A percentile compares a stretch with the other conserved stretches of the same genome.
phyloP scores from a whole-genome alignment of 805 yeast species.

The Metschnikowia aberdeeniae region DNA sequence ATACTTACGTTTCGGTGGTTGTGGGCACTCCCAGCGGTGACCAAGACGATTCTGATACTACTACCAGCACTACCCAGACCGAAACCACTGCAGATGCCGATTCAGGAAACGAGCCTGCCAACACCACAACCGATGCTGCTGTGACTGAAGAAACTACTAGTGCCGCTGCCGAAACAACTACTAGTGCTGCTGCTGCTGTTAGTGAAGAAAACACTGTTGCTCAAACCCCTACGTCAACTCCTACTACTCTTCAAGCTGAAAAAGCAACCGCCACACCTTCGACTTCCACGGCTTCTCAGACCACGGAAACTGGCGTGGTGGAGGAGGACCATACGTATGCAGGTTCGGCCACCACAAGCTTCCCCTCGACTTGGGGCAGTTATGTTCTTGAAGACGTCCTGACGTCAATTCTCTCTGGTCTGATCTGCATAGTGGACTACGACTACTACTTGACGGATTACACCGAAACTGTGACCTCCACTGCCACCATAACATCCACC shows the following conservation, averaged over 20 bases:
- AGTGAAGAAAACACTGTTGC: not conserved
- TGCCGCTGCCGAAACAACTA: not conserved
- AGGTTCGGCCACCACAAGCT: constrained; percentile 10
- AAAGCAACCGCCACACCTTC: constrained; percentile 5
- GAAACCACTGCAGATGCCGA: not conserved
- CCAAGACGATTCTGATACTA: not conserved
- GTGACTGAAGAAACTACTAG: constrained; percentile 4
- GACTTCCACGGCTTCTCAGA: constrained; percentile 8
- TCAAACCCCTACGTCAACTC: constrained; percentile 2
- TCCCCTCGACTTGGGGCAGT: constrained; percentile 22
- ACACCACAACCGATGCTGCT: constrained; percentile 3
- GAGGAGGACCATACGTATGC: constrained; percentile 1
- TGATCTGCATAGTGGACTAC: constrained; percentile 33
- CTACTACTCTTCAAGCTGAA: constrained; percentile 8
- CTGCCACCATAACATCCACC: constrained; percentile 34
- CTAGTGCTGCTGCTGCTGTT: constrained; percentile 3
- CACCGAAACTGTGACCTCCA: constrained; percentile 35
- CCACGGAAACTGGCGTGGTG: constrained; percentile 28
- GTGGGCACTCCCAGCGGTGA: not conserved
- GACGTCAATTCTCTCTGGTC: constrained; percentile 27
- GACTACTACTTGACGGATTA: constrained; percentile 30
- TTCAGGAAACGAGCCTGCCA: too few species aligned
- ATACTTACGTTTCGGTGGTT: constrained; percentile 25
- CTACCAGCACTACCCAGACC: not conserved
- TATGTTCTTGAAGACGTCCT: constrained; percentile 33